Percentiles rank a stretch among this genome's conserved stretches.
phyloP scores from a whole-genome alignment of 495 filamentous ascomycete genomes.

The Halenospora varia region DNA sequence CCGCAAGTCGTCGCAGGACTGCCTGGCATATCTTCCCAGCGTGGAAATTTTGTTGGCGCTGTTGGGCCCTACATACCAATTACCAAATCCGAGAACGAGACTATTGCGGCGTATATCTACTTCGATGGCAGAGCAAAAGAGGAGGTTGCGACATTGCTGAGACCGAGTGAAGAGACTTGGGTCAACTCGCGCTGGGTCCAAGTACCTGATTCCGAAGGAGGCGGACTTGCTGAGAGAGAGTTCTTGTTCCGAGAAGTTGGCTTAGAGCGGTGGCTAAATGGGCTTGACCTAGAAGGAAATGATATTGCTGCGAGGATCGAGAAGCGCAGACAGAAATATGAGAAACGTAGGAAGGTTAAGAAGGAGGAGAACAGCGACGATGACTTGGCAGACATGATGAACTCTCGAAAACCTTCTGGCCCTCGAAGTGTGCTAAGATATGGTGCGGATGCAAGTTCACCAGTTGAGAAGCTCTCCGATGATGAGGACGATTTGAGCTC shows the following conservation, averaged over 20 bases:
- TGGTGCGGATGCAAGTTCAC: constrained; percentile 66
- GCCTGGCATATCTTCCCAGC: constrained; percentile 11
- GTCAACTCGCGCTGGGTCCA: constrained; percentile 98
- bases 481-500: constrained; percentile 60
- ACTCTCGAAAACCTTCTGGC: constrained; percentile 23
- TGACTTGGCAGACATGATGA: constrained; percentile 41
- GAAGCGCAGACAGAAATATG: constrained; percentile 78
- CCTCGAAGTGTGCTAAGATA: constrained; percentile 64
- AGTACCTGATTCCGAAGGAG: constrained; percentile 83
- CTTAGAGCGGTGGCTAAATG: constrained; percentile 91
- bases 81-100: constrained; percentile 88
- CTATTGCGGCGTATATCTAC: constrained; percentile 97
- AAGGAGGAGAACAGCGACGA: constrained; percentile 44
- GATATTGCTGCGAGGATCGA: constrained; percentile 84
- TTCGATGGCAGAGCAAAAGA: constrained; percentile 96
- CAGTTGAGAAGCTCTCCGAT: constrained; percentile 69
- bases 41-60: constrained; percentile 38
- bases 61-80: constrained; percentile 86
- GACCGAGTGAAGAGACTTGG: constrained; percentile 97
- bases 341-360: constrained; percentile 72
- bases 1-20: constrained; percentile 66
- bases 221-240: constrained; percentile 91
- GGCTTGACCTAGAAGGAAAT: constrained; percentile 85
- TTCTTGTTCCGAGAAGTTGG: constrained; percentile 98
- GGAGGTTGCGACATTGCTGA: constrained; percentile 90